Conservation (phyloP, 306 rosid species). For the Castanea sativa region DNA sequence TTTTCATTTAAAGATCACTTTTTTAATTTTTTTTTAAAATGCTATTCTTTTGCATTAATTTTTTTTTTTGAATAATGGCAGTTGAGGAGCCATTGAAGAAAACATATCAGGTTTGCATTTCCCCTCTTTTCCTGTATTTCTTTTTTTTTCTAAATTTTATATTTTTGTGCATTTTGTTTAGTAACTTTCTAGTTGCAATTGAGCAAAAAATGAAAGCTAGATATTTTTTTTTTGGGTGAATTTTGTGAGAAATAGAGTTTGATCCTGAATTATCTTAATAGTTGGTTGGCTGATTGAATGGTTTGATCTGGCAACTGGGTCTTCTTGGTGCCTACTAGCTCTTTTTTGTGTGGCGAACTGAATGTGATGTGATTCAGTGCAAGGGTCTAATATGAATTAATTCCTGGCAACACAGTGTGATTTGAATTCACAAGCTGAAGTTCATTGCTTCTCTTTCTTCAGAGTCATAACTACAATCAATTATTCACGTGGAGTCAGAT, state of each 20-base stretch:
- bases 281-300: conserved; percentile 12
- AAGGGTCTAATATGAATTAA: neutral
- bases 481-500: neutral
- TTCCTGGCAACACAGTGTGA: neutral
- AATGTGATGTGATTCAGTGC: conserved; percentile 22
- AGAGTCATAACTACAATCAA: neutral
- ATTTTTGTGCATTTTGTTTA: neutral
- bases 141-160: neutral
- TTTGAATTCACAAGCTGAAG: neutral
- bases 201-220: neutral
- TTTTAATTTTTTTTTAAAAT: neutral
- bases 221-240: neutral
- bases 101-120: conserved; percentile 76
- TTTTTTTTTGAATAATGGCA: conserved; percentile 33
- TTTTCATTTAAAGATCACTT: neutral
- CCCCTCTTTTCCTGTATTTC: conserved; percentile 5
- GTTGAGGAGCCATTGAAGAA: conserved; percentile 69
- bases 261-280: conserved; percentile 7
- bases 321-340: conserved; percentile 8
- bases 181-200: neutral
- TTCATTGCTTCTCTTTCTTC: neutral
- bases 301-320: conserved; percentile 22
- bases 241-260: neutral
- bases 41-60: neutral
- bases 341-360: conserved; percentile 2